These are phyloP conservation scores for Auricularia heimuer DNA, from an alignment of 768 basidiomycete genomes.

Conservation along the genomic window DNA sequence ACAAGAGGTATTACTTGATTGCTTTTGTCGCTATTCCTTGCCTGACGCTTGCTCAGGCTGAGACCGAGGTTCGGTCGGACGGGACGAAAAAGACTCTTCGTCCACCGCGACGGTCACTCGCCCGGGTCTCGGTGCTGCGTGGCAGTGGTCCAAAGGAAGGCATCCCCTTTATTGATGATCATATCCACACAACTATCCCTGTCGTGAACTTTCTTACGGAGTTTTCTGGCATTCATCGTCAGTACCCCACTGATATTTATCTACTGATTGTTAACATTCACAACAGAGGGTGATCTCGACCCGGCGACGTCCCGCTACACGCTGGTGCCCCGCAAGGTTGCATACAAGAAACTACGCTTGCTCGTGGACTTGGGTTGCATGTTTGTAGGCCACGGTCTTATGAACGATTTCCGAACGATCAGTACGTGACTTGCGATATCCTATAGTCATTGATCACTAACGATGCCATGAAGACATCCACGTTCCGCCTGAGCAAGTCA, in stretches of 20 bases:
- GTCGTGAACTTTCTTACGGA: slow-evolving; percentile 97
- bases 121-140: slow-evolving; percentile 87
- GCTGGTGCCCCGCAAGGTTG: slow-evolving; percentile 90
- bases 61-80: slow-evolving; percentile 89
- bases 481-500: slow-evolving; percentile 90
- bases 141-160: slow-evolving; percentile 75
- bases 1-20: slow-evolving; percentile 56
- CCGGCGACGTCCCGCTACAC: slow-evolving; percentile 75
- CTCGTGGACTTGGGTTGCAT: slow-evolving; percentile 92
- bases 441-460: neutral
- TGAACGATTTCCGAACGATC: slow-evolving; percentile 97
- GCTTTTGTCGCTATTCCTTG: neutral
- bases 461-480: slow-evolving; percentile 60
- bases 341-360: slow-evolving; percentile 92
- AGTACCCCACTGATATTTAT: slow-evolving; percentile 17
- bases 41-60: slow-evolving; percentile 48
- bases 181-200: slow-evolving; percentile 91
- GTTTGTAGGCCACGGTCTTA: slow-evolving; percentile 94
- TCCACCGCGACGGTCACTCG: slow-evolving; percentile 84
- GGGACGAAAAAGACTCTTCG: slow-evolving; percentile 88
- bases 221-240: slow-evolving; percentile 92
- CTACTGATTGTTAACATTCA: slow-evolving; percentile 5
- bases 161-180: slow-evolving; percentile 92
- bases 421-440: slow-evolving; percentile 43
- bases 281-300: slow-evolving; percentile 67